Evolutionary conservation across 352 stramenopile species (phyloP), one percentile per base, ranked within the genome.

Genomic region (Thraustotheca clavata): DNA sequence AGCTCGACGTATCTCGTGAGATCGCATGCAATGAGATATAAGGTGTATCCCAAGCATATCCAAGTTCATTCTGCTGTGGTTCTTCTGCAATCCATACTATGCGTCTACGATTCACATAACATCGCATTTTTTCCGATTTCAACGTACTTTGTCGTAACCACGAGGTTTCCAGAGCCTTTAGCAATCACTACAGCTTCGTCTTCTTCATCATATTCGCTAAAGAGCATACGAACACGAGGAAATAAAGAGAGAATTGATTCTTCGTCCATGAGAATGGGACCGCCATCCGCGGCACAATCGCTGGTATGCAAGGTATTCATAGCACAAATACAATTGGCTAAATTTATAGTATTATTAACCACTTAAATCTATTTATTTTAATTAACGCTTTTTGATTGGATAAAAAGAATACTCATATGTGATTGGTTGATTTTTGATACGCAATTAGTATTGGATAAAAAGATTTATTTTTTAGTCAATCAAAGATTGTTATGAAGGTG

Each of bases 1-100:
- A 93, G 16, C 79, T 79, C 8, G 36, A 62, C 1, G 68, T 69
- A 69, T 93, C 83, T 43, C 81, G 76, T 31, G 81, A 89, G 55
- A 93, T 89, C 31, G 83, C 83, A 54, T 93, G 83, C 50, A 93
- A 70, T 20, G 76, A 87, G 36, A 92, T 71, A 9, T 69, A 62
- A 36, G 67, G 78, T 67, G 87, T 87, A 49, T 90, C 79, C 83
- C 83, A 92, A 14, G 75, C 80, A 57, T 86, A 89, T 32, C 83
- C 83, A 1, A 89, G 29, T 8, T 54, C 73, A 35, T 68, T 71
- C 36, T 48, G 34, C 4, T 62, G 71, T 7, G 69, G 40, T 22
- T 62, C 67, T 20, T 75, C 69, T 16, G 74, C 69, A 24, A 92
- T 68, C 83, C 83, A 92, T 48, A 88, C 65, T 16, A 87, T 71